phyloP scores from a whole-genome alignment of 2,329 filamentous ascomycete genomes.

The Truncatella angustata region DNA sequence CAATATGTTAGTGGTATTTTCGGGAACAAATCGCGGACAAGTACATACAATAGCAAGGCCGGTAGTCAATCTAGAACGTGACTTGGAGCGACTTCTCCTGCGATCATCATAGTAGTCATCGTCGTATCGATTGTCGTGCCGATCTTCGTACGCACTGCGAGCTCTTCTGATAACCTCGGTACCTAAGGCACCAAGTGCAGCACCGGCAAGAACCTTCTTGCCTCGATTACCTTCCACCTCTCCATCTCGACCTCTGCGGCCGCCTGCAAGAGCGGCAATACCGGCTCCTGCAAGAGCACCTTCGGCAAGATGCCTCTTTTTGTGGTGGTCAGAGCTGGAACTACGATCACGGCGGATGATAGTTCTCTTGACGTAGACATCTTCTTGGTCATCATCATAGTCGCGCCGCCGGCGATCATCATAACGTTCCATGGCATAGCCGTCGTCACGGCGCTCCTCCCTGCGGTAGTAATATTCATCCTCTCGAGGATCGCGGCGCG shows the following conservation, averaged over 20 bases:
- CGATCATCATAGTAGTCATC: constrained; percentile 38
- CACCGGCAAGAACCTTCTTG: constrained; percentile 59
- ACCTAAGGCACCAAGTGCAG: constrained; percentile 61
- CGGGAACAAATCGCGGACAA: neutral
- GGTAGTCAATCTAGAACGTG: constrained; percentile 50
- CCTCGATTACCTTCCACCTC: constrained; percentile 51
- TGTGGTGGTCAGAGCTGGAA: constrained; percentile 47
- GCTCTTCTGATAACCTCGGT: constrained; percentile 61
- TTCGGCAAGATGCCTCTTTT: constrained; percentile 60
- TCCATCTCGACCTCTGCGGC: constrained; percentile 50
- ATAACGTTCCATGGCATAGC: constrained; percentile 30
- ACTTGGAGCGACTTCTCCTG: constrained; percentile 34
- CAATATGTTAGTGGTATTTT: neutral
- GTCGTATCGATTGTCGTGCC: constrained; percentile 42
- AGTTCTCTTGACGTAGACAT: constrained; percentile 43
- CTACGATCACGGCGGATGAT: constrained; percentile 51
- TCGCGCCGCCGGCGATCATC: constrained; percentile 34
- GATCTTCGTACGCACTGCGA: constrained; percentile 59
- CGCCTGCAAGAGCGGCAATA: constrained; percentile 56
- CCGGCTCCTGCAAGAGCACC: constrained; percentile 65
- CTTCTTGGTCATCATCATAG: constrained; percentile 41
- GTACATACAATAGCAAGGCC: constrained; percentile 56
- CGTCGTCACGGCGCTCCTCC: constrained; percentile 29
- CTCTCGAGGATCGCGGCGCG: constrained; percentile 34
- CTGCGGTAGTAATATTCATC: constrained; percentile 54